These are phyloP conservation scores for Ceratocystis eucalypticola DNA, from an alignment of 2,329 filamentous ascomycete genomes.

Conservation along the genomic window DNA sequence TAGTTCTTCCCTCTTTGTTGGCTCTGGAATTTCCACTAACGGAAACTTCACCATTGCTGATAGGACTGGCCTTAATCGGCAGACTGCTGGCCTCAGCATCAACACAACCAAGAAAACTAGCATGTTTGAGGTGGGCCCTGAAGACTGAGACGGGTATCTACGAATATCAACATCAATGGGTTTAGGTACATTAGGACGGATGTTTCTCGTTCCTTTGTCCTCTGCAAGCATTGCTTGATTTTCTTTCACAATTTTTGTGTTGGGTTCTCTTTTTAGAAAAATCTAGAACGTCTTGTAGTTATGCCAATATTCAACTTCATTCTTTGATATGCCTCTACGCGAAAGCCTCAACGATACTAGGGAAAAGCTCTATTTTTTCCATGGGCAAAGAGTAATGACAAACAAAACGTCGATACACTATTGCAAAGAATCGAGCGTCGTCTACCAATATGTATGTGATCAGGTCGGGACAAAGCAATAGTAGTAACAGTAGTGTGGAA, in stretches of 20 bases:
- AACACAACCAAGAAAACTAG: not conserved
- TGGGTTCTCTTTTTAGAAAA: not conserved
- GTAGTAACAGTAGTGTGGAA: not conserved
- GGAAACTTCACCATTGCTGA: not conserved
- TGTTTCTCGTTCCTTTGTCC: not conserved
- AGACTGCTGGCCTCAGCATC: not conserved
- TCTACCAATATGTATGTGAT: not conserved
- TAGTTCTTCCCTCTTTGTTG: not conserved
- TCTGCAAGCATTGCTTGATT: not conserved
- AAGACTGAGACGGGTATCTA: not conserved
- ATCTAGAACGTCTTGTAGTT: not conserved
- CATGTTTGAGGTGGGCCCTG: slow-evolving; percentile 4
- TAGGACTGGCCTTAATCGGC: not conserved
- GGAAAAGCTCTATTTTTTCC: not conserved
- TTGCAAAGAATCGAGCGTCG: not conserved
- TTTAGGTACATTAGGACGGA: not conserved
- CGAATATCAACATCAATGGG: not conserved
- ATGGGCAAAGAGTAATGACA: not conserved
- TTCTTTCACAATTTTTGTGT: not conserved
- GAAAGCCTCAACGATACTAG: not conserved
- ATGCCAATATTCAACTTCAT: not conserved
- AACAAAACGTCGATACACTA: not conserved
- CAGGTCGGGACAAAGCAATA: not conserved
- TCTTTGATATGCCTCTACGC: not conserved
- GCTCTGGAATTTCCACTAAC: not conserved